Base-by-base conservation (phyloP, 2,329 filamentous ascomycete species). In the Colletotrichum godetiae region DNA sequence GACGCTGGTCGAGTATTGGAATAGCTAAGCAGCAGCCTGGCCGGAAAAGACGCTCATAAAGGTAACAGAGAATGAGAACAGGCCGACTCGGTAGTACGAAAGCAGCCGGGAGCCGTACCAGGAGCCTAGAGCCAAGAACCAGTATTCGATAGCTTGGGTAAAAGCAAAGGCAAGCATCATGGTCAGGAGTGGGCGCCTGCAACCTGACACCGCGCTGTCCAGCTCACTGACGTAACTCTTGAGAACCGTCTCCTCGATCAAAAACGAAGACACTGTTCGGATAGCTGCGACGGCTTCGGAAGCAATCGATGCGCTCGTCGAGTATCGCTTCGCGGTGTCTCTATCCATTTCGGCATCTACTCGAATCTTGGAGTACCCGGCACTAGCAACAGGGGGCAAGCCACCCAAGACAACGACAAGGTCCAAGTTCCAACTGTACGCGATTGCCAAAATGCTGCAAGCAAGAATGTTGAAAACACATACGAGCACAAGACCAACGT, bases 231-330 rank as follows among this genome's bases (percentile, higher is more conserved):
- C 76, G 67, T 86, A 86, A 22, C 29, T 24, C 7, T 59, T 13
- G 29, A 67, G 7, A 10, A 71, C 53, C 3, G 35, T 22, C 61
- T 19, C 78, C 74, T 86, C 85, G 5, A 84, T 78, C 0, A 79
- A 80, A 13, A 86, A 77, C 8, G 82, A 82, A 2, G 84, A 79
- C 11, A 86, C 81, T 1, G 86, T 88, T 11, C 85, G 80, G 33
- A 89, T 84, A 0, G 86, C 80, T 1, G 79, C 79, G 7, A 87
- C 80, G 1, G 85, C 82, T 66, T 88, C 87, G n/a, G 83, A 82
- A 0, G 87, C 87, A 24, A 86, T 81, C 10, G 82, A 78, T 1
- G 86, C 86, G 59, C 84, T 86, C 10, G 80, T 78, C 15, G 83
- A 74, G 72, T 82, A 85, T 8, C 78, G 77, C 27, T 81, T 79